Base-by-base conservation (phyloP, 768 basidiomycete species). In the Calocera viscosa region DNA sequence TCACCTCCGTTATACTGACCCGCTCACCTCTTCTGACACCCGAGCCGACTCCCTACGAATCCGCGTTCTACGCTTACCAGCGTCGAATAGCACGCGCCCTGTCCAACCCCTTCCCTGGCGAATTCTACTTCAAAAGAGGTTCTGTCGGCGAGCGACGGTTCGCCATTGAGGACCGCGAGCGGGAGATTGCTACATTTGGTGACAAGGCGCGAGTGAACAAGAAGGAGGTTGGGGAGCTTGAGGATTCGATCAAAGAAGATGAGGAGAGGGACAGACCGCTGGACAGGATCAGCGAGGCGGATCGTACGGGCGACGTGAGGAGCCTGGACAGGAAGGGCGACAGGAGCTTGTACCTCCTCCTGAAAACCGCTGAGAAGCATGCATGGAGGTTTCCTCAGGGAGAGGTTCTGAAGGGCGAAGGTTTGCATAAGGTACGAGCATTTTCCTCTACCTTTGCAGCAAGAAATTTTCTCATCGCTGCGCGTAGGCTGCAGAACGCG, bases 121-220 rank as follows among this genome's bases (percentile, higher is more conserved):
- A 93, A 60, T 92, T 95, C 77, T 97, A 94, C 79, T 95, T 95
- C 82, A 93, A 93, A 77, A 86, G 86, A 64, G 94, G 94, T 10
- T 90, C 93, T 0, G 80, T 90, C 17, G 82, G 94, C 33, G 88
- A 94, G 75, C 84, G 86, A 16, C 83, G 89, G 40, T 95, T 92
- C 76, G 85, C 81, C 63, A 76, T 84, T 64, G 88, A 93, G 73
- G 88, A 94, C 72, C 82, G 84, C 53, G 78, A 81, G 68, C 83
- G 89, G 64, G 91, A 94, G 72, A 78, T 80, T 40, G 79, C 81
- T 65, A 86, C 88, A 0, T 97, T 92, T 75, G 92, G 93, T 0
- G 78, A 72, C 80, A 83, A 75, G 83, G 83, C 38, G 82, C 83
- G 43, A 79, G 82, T n/a, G 70, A 10, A 40, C 66, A 64, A 84